Conservation (phyloP, 352 stramenopile species). For the Globisporangium emineosum region DNA sequence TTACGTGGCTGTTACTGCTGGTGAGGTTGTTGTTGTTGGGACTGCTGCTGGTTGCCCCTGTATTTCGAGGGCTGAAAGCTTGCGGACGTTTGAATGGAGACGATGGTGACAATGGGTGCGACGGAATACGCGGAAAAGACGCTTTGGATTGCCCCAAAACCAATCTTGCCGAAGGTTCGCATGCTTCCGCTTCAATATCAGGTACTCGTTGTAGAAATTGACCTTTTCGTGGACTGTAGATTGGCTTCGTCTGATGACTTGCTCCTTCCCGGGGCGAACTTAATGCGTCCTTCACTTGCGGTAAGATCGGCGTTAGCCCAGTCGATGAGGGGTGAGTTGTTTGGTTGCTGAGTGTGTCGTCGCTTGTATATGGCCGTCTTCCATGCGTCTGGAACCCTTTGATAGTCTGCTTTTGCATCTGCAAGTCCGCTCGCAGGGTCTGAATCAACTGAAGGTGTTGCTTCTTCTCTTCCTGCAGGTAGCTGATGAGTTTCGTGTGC, state of each 20-base stretch:
- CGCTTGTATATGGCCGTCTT: slow-evolving; percentile 1
- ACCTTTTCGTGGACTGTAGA: neutral
- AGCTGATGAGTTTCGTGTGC: slow-evolving; percentile 42
- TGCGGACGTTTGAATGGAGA: neutral
- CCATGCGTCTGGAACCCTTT: slow-evolving; percentile 20
- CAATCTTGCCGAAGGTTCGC: neutral
- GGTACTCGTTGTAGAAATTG: neutral
- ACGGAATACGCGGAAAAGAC: neutral
- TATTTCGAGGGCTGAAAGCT: neutral
- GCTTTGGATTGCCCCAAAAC: neutral
- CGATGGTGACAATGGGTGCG: slow-evolving; percentile 4
- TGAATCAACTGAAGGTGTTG: slow-evolving; percentile 36
- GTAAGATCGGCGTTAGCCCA: neutral
- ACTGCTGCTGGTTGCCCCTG: neutral
- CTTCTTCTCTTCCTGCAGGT: slow-evolving; percentile 52
- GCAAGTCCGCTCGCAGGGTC: slow-evolving; percentile 38
- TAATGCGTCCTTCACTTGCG: slow-evolving; percentile 1
- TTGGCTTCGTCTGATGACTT: neutral
- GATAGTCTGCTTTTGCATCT: slow-evolving; percentile 52
- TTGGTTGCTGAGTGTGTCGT: neutral
- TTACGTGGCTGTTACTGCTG: neutral
- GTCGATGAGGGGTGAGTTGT: neutral
- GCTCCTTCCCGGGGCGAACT: neutral
- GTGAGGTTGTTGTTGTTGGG: neutral
- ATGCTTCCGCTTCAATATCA: neutral